Evolutionary conservation across 768 basidiomycete species (phyloP).

Genomic region (Leccinum longicurvipes): DNA sequence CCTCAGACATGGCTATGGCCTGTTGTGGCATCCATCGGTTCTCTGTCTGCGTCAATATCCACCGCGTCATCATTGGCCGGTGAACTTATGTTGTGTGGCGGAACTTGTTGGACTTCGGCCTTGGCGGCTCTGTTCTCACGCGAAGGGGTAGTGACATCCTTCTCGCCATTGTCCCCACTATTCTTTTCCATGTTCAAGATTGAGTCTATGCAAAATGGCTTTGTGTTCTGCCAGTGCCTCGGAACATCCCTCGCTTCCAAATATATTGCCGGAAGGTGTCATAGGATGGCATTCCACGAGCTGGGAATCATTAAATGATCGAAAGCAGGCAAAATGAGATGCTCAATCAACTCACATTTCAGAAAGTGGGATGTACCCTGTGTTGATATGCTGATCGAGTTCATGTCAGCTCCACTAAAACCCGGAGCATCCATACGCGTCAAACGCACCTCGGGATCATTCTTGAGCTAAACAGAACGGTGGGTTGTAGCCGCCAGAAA

Average conservation of each 20-base stretch:
- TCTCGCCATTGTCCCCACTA: too few relatives aligned
- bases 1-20: conserved; percentile 74
- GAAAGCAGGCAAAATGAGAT: not conserved
- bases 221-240: too few relatives aligned
- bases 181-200: too few relatives aligned
- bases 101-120: too few relatives aligned
- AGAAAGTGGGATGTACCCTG: conserved; percentile 20
- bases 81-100: too few relatives aligned
- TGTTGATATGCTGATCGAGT: conserved; percentile 10
- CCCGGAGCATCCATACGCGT: too few relatives aligned
- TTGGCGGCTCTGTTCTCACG: too few relatives aligned
- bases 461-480: not conserved
- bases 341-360: conserved; percentile 11
- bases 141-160: too few relatives aligned
- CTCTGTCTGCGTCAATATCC: conserved; percentile 63
- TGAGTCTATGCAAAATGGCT: too few relatives aligned
- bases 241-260: too few relatives aligned
- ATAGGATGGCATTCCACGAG: conserved; percentile 13
- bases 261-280: conserved; percentile 15
- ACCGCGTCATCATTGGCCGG: conserved; percentile 37
- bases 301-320: not conserved
- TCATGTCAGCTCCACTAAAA: not conserved
- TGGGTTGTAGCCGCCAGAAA: not conserved
- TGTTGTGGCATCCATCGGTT: conserved; percentile 76
- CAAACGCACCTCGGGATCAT: conserved; percentile 1